These are phyloP conservation scores for Gaultheria prostrata DNA, from an alignment of 148 eudicot genomes.

Conservation along the genomic window DNA sequence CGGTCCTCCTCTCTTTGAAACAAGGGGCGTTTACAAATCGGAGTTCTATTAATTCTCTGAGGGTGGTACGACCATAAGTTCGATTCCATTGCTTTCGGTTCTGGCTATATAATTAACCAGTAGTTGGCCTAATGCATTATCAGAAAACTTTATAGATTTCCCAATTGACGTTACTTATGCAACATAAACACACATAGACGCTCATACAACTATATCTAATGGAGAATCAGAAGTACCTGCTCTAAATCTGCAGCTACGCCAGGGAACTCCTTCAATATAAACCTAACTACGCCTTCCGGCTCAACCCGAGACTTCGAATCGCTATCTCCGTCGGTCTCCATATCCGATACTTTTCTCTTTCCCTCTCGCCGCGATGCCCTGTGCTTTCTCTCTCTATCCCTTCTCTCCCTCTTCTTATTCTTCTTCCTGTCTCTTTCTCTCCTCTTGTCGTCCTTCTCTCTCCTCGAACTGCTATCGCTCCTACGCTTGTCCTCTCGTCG, in stretches of 20 bases:
- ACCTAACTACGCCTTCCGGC: slow-evolving; percentile 45
- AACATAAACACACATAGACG: not conserved
- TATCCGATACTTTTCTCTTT: slow-evolving; percentile 34
- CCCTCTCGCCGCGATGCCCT: slow-evolving; percentile 31
- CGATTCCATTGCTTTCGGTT: too few relatives aligned
- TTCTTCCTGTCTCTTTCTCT: slow-evolving; percentile 28
- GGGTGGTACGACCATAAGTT: too few relatives aligned
- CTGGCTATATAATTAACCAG: too few relatives aligned
- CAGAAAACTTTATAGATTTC: not conserved
- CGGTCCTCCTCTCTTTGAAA: too few relatives aligned
- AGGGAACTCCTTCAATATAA: slow-evolving; percentile 63
- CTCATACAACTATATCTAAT: not conserved
- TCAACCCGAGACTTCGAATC: slow-evolving; percentile 12
- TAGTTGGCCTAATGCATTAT: not conserved
- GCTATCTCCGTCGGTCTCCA: slow-evolving; percentile 38
- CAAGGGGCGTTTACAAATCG: too few relatives aligned
- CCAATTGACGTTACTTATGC: not conserved
- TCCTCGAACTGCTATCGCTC: slow-evolving; percentile 25
- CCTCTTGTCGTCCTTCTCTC: slow-evolving; percentile 29
- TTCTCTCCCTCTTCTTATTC: slow-evolving; percentile 25
- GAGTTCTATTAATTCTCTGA: too few relatives aligned
- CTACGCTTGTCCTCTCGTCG: slow-evolving; percentile 24
- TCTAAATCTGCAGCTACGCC: slow-evolving; percentile 66
- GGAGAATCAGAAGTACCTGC: slow-evolving; percentile 34
- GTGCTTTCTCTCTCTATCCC: slow-evolving; percentile 29